Conservation (phyloP, 2,329 filamentous ascomycete species). For the Aspergillus sp. region DNA sequence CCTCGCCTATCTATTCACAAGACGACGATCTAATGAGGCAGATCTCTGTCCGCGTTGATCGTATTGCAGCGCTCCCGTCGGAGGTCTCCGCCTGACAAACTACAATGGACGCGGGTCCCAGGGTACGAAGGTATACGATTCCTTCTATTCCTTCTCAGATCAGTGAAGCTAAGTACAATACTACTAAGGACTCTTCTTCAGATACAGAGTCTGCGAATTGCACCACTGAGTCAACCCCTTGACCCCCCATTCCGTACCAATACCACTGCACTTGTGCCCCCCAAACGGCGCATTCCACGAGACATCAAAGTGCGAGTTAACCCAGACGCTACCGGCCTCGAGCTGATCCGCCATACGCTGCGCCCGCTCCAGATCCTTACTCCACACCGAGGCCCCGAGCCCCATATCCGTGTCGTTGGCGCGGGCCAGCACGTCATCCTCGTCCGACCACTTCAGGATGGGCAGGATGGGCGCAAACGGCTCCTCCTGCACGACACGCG, state of each 20-base stretch:
- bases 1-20: no score
- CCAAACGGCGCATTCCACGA: conserved; percentile 42
- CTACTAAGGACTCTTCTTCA: conserved; percentile 23
- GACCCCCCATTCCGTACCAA: conserved; percentile 50
- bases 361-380: conserved; percentile 51
- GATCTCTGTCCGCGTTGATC: no score
- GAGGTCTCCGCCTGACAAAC: no score
- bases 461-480: conserved; percentile 66
- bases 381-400: conserved; percentile 60
- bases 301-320: conserved; percentile 49
- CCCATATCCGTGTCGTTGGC: conserved; percentile 56
- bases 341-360: conserved; percentile 54
- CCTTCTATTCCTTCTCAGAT: not conserved
- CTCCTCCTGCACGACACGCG: conserved; percentile 58
- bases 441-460: conserved; percentile 59
- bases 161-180: no score
- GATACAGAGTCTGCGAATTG: conserved; percentile 35
- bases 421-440: conserved; percentile 58
- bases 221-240: conserved; percentile 42
- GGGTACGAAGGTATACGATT: no score
- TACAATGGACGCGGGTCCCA: no score
- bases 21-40: no score
- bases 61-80: no score
- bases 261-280: conserved; percentile 53
- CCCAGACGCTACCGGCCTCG: conserved; percentile 60